Conservation (phyloP, 345 rosid genomes). For the Ceriops tagal region DNA sequence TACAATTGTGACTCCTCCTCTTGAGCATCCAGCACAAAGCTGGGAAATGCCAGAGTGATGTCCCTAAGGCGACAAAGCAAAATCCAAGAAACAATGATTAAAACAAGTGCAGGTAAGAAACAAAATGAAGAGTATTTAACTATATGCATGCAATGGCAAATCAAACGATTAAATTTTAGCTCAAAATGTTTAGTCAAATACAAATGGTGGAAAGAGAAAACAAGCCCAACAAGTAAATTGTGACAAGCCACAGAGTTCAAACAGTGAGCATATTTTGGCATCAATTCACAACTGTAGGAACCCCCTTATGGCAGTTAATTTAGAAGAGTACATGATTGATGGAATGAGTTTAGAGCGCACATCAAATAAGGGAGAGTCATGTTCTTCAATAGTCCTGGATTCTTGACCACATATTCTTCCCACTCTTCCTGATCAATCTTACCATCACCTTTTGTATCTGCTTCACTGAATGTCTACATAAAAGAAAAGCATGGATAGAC, state of each 20-base stretch:
- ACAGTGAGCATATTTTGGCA: no score
- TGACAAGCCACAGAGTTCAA: no score
- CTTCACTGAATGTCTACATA: conserved; percentile 28
- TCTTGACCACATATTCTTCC: conserved; percentile 25
- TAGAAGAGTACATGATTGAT: background rate
- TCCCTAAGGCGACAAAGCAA: conserved; percentile 13
- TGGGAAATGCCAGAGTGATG: conserved; percentile 30
- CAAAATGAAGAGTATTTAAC: no score
- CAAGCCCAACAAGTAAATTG: no score
- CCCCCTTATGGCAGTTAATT: no score
- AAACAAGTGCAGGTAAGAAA: no score
- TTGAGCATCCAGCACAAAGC: conserved; percentile 25
- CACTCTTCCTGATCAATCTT: conserved; percentile 34
- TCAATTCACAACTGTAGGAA: no score
- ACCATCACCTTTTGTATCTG: conserved; percentile 28
- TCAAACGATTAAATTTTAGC: no score
- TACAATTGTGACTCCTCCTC: conserved; percentile 11
- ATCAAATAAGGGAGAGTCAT: conserved; percentile 37
- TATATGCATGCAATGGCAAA: no score
- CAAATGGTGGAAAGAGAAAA: no score
- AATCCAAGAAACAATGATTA: background rate
- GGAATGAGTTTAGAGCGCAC: conserved; percentile 5
- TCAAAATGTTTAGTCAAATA: no score
- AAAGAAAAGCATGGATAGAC: background rate
- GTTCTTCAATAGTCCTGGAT: conserved; percentile 31